Base-by-base conservation (phyloP, 2,329 filamentous ascomycete species). In the Xylaria digitata region DNA sequence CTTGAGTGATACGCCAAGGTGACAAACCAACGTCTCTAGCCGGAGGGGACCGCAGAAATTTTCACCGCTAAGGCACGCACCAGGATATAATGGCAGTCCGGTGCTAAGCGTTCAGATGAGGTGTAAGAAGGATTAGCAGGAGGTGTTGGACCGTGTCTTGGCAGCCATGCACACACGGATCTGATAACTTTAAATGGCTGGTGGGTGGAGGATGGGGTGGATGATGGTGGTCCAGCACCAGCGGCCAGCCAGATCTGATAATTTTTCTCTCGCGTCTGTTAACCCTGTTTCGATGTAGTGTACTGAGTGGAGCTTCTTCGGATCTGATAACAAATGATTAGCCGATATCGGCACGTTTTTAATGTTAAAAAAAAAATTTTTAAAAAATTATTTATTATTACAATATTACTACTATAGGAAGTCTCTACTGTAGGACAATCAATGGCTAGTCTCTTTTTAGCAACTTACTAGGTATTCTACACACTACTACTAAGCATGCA, bases 181-280 rank as follows among this genome's bases (percentile, higher is more conserved):
- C 78, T 73, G 77, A 79, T 78, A 79, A 78, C 76, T 78, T 75
- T 77, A 77, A 74, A 72, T 70, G 74, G 63, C 61, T 68, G 66
- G 58, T 61, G 52, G 63, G 53, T 52, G 26, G 26, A 26, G 26
- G 26, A 26, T 26, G 26, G 58, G 13, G 54, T 61, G 59, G 65
- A 46, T 40, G 72, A 68, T 53, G 37, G 58, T 15, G 54, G 26
- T 5, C 26, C 2, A 5, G 2, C 2, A 5, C 26, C 26, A 26
- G 26, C 26, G 26, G 26, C 26, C 57, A 46, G 55, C 40, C 69
- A 69, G 73, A 75, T 75, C 74, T 72, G 73, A 75, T 75, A 75
- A 75, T 67, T 60, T 70, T 57, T 49, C 13, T 32, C 32, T 52
- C 23, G 43, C 30, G 21, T 61, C 48, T n/a, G 43, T 53, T 54